Base-by-base conservation (phyloP, 2,329 filamentous ascomycete genomes). In the Aspergillus aculeatus region DNA sequence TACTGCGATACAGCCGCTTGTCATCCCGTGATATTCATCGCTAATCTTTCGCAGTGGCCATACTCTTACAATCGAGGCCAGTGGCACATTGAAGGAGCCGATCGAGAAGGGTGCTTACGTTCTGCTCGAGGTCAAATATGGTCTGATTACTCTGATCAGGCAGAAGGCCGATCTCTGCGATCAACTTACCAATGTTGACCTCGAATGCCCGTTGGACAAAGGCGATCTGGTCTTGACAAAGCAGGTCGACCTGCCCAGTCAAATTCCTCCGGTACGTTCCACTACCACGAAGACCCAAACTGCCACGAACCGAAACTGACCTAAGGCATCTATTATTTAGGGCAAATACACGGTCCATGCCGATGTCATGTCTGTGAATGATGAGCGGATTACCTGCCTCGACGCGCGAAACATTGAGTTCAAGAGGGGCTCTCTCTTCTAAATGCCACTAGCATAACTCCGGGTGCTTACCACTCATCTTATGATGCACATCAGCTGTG, bases 331-430 rank as follows among this genome's bases (percentile, higher is more conserved):
- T 4, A 24, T 21, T 19, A 12, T 23, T 47, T 65, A 95, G 92
- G 95, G 93, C 73, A 93, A 87, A 72, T 99, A 97, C 83, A 90
- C 85, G 19, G 95, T 99, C 38, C 79, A 88, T 44, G 95, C 94
- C 47, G 91, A 98, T 73, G 94, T 96, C 52, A 89, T 86, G 77
- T 92, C 86, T 66, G 83, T 81, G 62, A 87, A 96, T 54, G 82
- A 85, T 59, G 81, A 87, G 65, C 87, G 86, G 72, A 89, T 99
- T 65, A 96, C 93, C 61, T 99, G 95, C 79, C 82, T 99, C 71
- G 88, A 89, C 58, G 92, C 92, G 61, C 65, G 77, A 19, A 64
- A 73, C 59, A 75, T 77, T 47, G 57, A 71, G 57, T 75, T 77
- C 59, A 65, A 71, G 54, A 16, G 62, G 6, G 51, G 54, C 31